These are phyloP conservation scores for Solanum acaule DNA, from an alignment of 257 asterid species.

Conservation along the genomic window DNA sequence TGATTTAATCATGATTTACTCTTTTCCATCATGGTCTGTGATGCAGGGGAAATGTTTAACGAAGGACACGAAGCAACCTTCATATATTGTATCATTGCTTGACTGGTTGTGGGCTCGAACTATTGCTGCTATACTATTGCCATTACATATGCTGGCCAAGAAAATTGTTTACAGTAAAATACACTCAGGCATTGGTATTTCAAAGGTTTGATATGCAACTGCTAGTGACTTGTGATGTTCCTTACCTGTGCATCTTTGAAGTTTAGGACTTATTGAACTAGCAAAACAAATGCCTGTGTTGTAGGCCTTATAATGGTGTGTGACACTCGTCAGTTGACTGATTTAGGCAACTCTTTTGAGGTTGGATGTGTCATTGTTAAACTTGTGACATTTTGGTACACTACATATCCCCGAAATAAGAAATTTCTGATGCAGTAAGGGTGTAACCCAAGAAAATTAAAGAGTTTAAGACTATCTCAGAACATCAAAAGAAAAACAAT, in stretches of 20 bases:
- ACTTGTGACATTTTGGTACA: neutral
- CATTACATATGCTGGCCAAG: slow-evolving; percentile 73
- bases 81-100: slow-evolving; percentile 36
- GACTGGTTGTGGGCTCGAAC: slow-evolving; percentile 73
- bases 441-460: neutral
- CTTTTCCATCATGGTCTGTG: neutral
- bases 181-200: slow-evolving; percentile 63
- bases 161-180: slow-evolving; percentile 70
- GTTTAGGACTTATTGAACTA: neutral
- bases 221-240: neutral
- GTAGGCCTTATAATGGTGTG: neutral
- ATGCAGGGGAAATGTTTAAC: slow-evolving; percentile 73
- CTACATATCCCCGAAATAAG: neutral
- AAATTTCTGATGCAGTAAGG: neutral
- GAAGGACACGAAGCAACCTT: slow-evolving; percentile 55
- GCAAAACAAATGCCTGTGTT: neutral
- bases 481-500: neutral
- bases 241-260: neutral
- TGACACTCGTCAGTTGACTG: neutral
- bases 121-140: slow-evolving; percentile 48
- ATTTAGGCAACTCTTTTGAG: neutral
- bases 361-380: neutral
- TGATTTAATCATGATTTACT: neutral
- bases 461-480: neutral
- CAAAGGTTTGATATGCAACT: slow-evolving; percentile 45